phyloP scores from a whole-genome alignment of 495 filamentous ascomycete genomes.

The Bacidia rubella region DNA sequence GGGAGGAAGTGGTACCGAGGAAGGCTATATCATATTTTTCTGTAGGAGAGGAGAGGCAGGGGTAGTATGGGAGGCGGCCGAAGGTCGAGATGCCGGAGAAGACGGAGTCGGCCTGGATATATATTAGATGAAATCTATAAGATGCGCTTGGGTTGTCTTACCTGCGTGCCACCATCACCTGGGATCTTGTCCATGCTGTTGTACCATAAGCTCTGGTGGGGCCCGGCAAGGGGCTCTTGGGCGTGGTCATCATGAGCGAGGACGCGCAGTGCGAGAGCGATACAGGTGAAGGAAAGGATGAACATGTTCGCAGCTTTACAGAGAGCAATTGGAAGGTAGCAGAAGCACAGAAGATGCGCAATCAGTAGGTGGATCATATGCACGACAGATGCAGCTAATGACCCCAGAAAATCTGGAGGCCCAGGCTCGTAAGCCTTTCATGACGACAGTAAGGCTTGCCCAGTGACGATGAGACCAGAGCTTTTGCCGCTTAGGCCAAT shows the following conservation, averaged over 20 bases:
- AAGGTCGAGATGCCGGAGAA: constrained; percentile 66
- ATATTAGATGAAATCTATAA: constrained; percentile 1
- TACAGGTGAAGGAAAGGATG: not conserved
- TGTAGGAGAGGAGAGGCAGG: constrained; percentile 57
- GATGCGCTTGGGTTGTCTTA: constrained; percentile 15
- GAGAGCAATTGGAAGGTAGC: not conserved
- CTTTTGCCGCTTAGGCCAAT: too few species aligned
- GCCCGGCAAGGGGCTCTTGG: constrained; percentile 43
- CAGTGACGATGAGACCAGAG: too few species aligned
- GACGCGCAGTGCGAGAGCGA: constrained; percentile 25
- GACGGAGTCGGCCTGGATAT: constrained; percentile 50
- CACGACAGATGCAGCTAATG: not conserved
- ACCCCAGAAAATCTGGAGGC: not conserved
- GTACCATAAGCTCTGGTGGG: constrained; percentile 48
- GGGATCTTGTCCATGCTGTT: constrained; percentile 44
- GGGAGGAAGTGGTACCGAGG: constrained; percentile 34
- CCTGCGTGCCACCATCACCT: constrained; percentile 56
- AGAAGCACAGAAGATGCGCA: not conserved
- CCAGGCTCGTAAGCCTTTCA: not conserved
- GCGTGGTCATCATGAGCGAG: constrained; percentile 38
- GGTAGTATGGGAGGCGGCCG: constrained; percentile 62
- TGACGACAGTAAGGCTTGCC: not conserved
- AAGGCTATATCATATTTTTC: constrained; percentile 74
- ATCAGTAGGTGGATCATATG: not conserved
- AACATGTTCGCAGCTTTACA: not conserved